A percentile compares a stretch with the other conserved stretches of the same genome.
These are phyloP conservation scores for Amorphotheca resinae DNA, from an alignment of 495 filamentous ascomycete genomes.

Conservation along the genomic window DNA sequence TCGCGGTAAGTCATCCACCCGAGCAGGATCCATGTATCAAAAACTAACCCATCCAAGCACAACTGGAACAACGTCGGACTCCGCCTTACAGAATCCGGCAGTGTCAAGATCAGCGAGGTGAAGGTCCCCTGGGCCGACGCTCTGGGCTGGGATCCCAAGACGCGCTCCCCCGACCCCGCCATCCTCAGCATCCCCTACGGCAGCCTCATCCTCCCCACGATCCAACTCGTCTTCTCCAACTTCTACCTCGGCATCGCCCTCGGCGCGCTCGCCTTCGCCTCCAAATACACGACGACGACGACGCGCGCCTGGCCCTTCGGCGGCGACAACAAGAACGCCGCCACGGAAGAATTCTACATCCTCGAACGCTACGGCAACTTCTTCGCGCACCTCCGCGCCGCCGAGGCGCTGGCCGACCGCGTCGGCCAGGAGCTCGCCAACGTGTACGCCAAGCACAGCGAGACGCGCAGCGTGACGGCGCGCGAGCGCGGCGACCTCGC, in stretches of 20 bases:
- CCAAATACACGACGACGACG: conserved; percentile 34
- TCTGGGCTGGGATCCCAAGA: conserved; percentile 37
- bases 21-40: background rate
- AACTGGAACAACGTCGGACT: conserved; percentile 53
- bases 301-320: conserved; percentile 50
- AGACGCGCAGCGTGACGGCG: conserved; percentile 29
- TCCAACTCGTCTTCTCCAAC: conserved; percentile 50
- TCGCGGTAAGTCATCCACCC: conserved; percentile 19
- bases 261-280: conserved; percentile 36
- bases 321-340: conserved; percentile 37
- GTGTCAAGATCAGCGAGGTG: conserved; percentile 43
- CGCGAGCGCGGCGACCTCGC: conserved; percentile 41
- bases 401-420: conserved; percentile 40
- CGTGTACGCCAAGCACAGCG: conserved; percentile 28
- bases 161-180: conserved; percentile 32
- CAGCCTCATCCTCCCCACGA: conserved; percentile 41
- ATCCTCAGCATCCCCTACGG: conserved; percentile 36
- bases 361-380: conserved; percentile 48
- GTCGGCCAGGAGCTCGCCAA: conserved; percentile 33
- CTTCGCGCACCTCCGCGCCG: conserved; percentile 43
- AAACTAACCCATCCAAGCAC: conserved; percentile 18
- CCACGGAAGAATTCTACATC: conserved; percentile 51
- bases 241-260: conserved; percentile 50
- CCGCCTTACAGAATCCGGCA: conserved; percentile 46
- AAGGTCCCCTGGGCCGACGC: conserved; percentile 43